Conservation (phyloP, 2,329 filamentous ascomycete genomes). For the Cercospora janseana region DNA sequence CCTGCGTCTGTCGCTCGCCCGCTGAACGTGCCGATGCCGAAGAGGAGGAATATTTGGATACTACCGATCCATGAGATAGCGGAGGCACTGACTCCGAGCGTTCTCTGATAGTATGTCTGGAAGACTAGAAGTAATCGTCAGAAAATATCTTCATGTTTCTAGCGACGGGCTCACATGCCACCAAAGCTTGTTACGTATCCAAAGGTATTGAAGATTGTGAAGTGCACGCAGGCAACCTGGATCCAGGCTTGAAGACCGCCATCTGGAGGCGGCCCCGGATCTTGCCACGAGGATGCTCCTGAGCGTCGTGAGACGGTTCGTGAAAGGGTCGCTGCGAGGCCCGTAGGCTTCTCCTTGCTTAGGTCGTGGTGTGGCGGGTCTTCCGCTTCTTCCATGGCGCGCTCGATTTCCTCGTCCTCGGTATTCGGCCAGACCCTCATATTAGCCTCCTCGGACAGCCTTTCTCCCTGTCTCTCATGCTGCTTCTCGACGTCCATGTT, state of each 20-base stretch:
- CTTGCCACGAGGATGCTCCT: slow-evolving; percentile 30
- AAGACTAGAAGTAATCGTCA: too few relatives aligned
- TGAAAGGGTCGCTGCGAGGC: slow-evolving; percentile 17
- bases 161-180: too few relatives aligned
- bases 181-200: slow-evolving; percentile 35
- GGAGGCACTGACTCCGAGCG: slow-evolving; percentile 39
- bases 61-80: slow-evolving; percentile 56
- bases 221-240: slow-evolving; percentile 31
- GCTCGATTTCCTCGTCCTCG: slow-evolving; percentile 26
- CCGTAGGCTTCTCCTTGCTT: slow-evolving; percentile 4
- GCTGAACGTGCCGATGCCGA: slow-evolving; percentile 52
- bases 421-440: slow-evolving; percentile 25
- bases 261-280: slow-evolving; percentile 44
- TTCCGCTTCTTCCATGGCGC: slow-evolving; percentile 22
- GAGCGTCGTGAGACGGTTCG: slow-evolving; percentile 32
- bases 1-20: slow-evolving; percentile 55
- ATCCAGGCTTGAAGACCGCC: slow-evolving; percentile 42
- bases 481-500: slow-evolving; percentile 9
- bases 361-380: slow-evolving; percentile 8
- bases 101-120: slow-evolving; percentile 47
- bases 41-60: slow-evolving; percentile 53
- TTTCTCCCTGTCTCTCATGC: background rate
- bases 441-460: background rate
- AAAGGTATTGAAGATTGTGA: slow-evolving; percentile 38
- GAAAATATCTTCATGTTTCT: too few relatives aligned